A percentile compares a stretch with the other conserved stretches of the same genome.
Conservation (phyloP, 2,329 filamentous ascomycete genomes). For the Aspergillus floridensis region DNA sequence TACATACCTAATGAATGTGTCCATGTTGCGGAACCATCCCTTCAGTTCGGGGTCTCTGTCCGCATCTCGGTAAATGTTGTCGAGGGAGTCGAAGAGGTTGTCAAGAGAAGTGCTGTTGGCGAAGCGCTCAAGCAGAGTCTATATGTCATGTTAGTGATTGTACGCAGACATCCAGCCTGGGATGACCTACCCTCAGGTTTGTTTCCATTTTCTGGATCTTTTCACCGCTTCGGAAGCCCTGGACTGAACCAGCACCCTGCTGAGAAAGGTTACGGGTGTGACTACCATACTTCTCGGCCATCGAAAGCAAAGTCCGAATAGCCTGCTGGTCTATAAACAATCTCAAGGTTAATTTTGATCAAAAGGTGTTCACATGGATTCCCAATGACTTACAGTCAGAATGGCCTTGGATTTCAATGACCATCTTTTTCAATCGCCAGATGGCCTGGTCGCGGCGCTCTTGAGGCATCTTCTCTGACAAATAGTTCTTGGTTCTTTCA, state of each 20-base stretch:
- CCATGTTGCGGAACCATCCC: conserved; percentile 79
- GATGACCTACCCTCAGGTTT: conserved; percentile 66
- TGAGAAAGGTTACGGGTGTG: conserved; percentile 67
- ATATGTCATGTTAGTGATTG: conserved; percentile 47
- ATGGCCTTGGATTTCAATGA: conserved; percentile 94
- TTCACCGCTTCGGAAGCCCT: conserved; percentile 66
- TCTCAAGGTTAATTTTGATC: conserved; percentile 7
- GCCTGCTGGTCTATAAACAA: conserved; percentile 67
- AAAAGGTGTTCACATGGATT: not conserved
- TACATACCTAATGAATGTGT: conserved; percentile 65
- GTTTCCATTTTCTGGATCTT: conserved; percentile 69
- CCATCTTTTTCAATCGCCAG: conserved; percentile 95
- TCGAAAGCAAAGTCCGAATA: conserved; percentile 77
- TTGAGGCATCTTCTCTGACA: conserved; percentile 81
- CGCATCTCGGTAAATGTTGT: conserved; percentile 81
- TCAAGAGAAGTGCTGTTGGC: conserved; percentile 90
- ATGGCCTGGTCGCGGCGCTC: conserved; percentile 91
- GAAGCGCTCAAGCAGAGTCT: conserved; percentile 88
- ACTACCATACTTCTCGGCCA: conserved; percentile 80
- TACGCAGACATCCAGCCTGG: conserved; percentile 29
- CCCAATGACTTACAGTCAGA: conserved; percentile 65
- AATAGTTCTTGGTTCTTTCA: conserved; percentile 64
- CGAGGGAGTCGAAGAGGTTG: conserved; percentile 80
- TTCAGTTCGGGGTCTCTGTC: conserved; percentile 83
- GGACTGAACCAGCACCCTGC: conserved; percentile 65